Evolutionary conservation across 352 stramenopile genomes (phyloP).

Genomic region (Globisporangium radiosum): DNA sequence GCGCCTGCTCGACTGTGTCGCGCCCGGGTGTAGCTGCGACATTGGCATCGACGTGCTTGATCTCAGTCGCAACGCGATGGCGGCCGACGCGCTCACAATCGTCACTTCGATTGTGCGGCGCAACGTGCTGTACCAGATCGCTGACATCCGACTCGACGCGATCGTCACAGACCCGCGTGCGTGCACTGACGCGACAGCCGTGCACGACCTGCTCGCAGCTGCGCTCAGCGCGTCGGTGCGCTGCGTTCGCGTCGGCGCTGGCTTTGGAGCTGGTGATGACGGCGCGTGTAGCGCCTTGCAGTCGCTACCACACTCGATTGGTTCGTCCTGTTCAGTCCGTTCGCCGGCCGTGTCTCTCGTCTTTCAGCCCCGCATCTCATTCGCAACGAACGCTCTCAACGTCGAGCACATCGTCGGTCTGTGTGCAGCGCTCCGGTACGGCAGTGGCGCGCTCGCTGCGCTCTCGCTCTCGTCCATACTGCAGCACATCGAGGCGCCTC

Average conservation of each 20-base stretch:
- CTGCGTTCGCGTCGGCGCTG: neutral
- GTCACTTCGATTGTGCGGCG: neutral
- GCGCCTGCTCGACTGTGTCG: constrained; percentile 1
- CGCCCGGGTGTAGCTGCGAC: neutral
- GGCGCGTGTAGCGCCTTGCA: too few species aligned
- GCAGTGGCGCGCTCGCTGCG: neutral
- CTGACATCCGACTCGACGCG: neutral
- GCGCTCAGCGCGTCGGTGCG: neutral
- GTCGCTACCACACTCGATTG: too few species aligned
- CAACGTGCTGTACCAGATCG: constrained; percentile 1
- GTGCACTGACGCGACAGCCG: neutral
- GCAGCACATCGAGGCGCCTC: neutral
- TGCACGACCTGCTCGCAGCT: neutral
- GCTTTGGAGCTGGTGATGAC: too few species aligned
- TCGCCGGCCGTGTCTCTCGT: too few species aligned
- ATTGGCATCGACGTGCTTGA: neutral
- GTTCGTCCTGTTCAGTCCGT: too few species aligned
- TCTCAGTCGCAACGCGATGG: constrained; percentile 1
- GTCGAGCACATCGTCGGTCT: constrained; percentile 1
- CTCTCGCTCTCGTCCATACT: constrained; percentile 1
- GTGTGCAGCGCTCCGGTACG: neutral
- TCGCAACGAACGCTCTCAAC: neutral
- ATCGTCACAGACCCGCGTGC: neutral
- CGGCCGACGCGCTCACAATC: neutral
- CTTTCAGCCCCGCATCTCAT: neutral